phyloP scores from a whole-genome alignment of 2,329 filamentous ascomycete species.

The Colletotrichum endophyticum region DNA sequence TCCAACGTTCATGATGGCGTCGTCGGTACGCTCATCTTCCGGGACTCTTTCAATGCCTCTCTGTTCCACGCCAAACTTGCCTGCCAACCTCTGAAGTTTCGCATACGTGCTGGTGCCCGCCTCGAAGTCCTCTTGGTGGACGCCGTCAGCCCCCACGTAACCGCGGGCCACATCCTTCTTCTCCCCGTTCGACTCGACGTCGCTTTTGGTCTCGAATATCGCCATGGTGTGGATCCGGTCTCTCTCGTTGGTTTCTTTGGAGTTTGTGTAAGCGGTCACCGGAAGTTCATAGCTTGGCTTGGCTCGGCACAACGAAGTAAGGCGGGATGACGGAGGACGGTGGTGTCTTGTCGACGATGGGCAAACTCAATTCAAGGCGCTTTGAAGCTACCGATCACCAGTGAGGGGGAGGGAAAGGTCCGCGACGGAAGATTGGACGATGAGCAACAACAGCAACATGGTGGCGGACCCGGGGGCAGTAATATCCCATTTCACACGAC shows the following conservation, averaged over 20 bases:
- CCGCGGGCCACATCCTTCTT: conserved; percentile 11
- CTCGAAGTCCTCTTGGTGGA: conserved; percentile 9
- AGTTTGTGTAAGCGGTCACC: neutral
- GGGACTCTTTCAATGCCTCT: conserved; percentile 79
- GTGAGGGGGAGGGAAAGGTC: neutral
- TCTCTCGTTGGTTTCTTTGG: neutral
- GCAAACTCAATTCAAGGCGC: neutral
- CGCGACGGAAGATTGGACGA: neutral
- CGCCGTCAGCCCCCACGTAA: neutral
- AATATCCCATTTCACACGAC: conserved; percentile 15
- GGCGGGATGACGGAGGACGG: neutral
- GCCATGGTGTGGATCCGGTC: neutral
- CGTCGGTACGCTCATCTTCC: conserved; percentile 70
- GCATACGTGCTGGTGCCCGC: conserved; percentile 25
- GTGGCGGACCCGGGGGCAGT: conserved; percentile 4
- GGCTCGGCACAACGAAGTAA: neutral
- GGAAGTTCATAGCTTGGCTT: conserved; percentile 1
- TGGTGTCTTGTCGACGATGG: neutral
- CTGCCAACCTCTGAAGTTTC: conserved; percentile 64
- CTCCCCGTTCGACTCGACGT: conserved; percentile 11
- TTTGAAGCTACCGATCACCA: neutral
- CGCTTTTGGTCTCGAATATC: conserved; percentile 15
- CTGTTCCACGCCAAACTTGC: conserved; percentile 72
- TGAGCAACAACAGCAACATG: neutral
- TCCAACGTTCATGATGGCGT: conserved; percentile 68